Conservation (phyloP, 192 early-diverging fungal genomes). For the Coemansia sp. region DNA sequence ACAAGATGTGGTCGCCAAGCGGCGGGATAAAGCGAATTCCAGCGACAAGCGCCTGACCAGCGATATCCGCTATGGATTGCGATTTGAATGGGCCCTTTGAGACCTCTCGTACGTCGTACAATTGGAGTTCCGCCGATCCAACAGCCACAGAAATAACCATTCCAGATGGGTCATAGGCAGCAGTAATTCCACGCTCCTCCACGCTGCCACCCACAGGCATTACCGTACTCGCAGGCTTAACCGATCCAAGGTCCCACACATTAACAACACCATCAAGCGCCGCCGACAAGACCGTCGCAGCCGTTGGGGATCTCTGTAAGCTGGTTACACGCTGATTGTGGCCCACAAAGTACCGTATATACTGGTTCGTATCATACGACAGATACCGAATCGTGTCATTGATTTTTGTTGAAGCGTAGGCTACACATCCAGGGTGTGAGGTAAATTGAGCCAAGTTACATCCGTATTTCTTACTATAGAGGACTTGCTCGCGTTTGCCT, state of each 20-base stretch:
- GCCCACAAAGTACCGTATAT: constrained; percentile 90
- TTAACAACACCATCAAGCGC: constrained; percentile 76
- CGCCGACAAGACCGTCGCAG: constrained; percentile 62
- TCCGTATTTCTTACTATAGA: constrained; percentile 96
- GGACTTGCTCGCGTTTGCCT: constrained; percentile 74
- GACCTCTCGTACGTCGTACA: constrained; percentile 77
- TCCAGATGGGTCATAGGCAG: constrained; percentile 82
- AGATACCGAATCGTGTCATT: constrained; percentile 94
- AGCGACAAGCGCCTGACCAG: constrained; percentile 18
- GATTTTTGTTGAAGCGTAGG: constrained; percentile 94
- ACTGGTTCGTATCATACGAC: constrained; percentile 94
- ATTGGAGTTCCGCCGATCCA: constrained; percentile 57
- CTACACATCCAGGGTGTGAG: constrained; percentile 73
- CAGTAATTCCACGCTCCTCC: constrained; percentile 28
- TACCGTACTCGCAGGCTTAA: constrained; percentile 40
- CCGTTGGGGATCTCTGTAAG: constrained; percentile 80
- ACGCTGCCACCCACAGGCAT: constrained; percentile 11
- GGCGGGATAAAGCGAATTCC: constrained; percentile 34
- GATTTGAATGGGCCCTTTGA: constrained; percentile 52
- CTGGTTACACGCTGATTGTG: constrained; percentile 77
- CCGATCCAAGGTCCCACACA: constrained; percentile 82
- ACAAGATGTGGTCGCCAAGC: constrained; percentile 34
- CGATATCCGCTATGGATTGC: neutral
- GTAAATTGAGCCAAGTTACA: constrained; percentile 89
- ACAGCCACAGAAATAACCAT: constrained; percentile 72